These are phyloP conservation scores for Coemansia sp. DNA, from an alignment of 192 early-diverging fungal genomes.

Conservation along the genomic window DNA sequence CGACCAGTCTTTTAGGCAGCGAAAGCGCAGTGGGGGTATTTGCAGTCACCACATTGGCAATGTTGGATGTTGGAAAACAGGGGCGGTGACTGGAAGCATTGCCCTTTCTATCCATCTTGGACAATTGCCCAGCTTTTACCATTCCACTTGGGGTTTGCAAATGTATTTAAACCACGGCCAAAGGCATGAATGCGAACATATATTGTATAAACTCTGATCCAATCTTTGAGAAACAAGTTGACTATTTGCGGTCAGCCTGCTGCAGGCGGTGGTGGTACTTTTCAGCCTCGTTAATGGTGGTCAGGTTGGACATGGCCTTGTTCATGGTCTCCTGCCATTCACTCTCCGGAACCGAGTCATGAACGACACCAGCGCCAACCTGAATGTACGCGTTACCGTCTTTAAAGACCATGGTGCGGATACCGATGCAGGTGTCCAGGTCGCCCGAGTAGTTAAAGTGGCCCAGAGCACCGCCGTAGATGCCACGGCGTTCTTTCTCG, in stretches of 20 bases:
- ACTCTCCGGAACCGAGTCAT: slow-evolving; percentile 85
- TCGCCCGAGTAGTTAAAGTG: slow-evolving; percentile 92
- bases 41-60: no score
- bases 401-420: slow-evolving; percentile 98
- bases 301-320: slow-evolving; percentile 91
- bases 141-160: no score
- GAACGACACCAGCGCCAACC: slow-evolving; percentile 94
- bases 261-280: slow-evolving; percentile 70
- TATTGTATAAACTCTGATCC: no score
- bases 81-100: no score
- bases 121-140: no score
- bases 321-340: slow-evolving; percentile 97
- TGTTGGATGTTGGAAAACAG: no score
- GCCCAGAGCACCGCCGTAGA: slow-evolving; percentile 88
- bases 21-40: no score
- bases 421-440: slow-evolving; percentile 97
- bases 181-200: no score
- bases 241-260: slow-evolving; percentile 29
- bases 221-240: background rate
- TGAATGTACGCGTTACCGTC: slow-evolving; percentile 93
- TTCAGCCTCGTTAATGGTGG: slow-evolving; percentile 84
- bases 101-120: no score
- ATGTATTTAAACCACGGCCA: background rate
- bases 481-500: slow-evolving; percentile 90
- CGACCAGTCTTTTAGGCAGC: no score